phyloP scores from a whole-genome alignment of 2,329 filamentous ascomycete species.

The Bipolaris cookei region DNA sequence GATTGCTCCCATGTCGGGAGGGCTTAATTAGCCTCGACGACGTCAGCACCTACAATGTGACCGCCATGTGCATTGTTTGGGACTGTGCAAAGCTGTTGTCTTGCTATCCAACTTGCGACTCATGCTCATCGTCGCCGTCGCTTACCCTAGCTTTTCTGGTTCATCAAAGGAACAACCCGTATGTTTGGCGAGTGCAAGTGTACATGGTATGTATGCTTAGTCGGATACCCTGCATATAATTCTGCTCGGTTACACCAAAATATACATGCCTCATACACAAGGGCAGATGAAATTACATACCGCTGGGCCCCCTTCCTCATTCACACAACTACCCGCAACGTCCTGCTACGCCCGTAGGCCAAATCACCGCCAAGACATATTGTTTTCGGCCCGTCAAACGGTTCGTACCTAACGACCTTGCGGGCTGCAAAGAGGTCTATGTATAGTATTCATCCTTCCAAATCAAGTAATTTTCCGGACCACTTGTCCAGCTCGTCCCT shows the following conservation, averaged over 20 bases:
- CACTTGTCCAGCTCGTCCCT: not conserved
- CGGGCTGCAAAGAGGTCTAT: not conserved
- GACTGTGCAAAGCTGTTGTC: not conserved
- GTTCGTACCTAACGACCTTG: too few relatives aligned
- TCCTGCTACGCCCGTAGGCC: too few relatives aligned
- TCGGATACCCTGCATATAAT: not conserved
- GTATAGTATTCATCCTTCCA: not conserved
- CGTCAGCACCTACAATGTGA: not conserved
- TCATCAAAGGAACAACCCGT: not conserved
- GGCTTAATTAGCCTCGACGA: constrained; percentile 5
- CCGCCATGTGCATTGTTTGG: not conserved
- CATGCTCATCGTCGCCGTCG: not conserved
- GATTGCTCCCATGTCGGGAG: constrained; percentile 7
- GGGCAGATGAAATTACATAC: not conserved
- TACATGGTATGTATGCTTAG: not conserved
- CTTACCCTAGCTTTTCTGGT: not conserved
- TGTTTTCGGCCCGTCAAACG: too few relatives aligned
- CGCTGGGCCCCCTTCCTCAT: too few relatives aligned
- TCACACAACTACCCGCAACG: too few relatives aligned
- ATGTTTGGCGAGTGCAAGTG: not conserved
- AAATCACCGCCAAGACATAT: too few relatives aligned
- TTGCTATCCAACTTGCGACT: not conserved
- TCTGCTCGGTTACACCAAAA: not conserved
- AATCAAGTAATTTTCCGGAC: not conserved
- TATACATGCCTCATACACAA: not conserved